These are phyloP conservation scores for Quercus phellos DNA, from an alignment of 331 rosid species.

Conservation along the genomic window DNA sequence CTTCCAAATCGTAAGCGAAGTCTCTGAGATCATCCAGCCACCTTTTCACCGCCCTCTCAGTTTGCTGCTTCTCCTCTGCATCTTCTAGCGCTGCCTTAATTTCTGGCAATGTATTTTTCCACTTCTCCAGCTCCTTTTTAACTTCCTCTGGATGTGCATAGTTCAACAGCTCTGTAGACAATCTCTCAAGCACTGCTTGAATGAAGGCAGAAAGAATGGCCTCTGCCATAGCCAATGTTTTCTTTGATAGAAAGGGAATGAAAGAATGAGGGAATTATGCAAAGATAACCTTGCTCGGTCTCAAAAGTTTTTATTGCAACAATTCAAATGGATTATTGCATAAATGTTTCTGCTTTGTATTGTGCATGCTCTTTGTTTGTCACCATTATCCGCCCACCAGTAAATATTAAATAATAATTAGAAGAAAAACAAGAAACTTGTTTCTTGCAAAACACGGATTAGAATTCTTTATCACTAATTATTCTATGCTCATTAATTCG, in stretches of 20 bases:
- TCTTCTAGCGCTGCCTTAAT: not conserved
- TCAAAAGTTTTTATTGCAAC: too few species aligned
- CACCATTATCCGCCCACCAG: too few species aligned
- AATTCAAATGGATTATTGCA: too few species aligned
- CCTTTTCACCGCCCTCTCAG: not conserved
- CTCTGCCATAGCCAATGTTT: not conserved
- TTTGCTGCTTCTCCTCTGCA: not conserved
- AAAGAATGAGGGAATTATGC: not conserved
- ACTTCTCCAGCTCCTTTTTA: not conserved
- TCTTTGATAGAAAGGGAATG: not conserved
- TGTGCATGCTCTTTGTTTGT: too few species aligned
- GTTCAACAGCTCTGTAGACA: not conserved
- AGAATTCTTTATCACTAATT: too few species aligned
- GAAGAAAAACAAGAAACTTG: too few species aligned
- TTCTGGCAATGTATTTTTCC: not conserved
- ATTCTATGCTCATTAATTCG: too few species aligned
- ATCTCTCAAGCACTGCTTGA: not conserved
- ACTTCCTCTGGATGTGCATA: not conserved
- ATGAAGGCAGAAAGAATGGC: not conserved
- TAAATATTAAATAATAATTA: too few species aligned
- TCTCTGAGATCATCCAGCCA: constrained; percentile 2
- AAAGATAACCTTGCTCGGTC: too few species aligned
- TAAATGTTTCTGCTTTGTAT: too few species aligned
- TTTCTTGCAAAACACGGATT: too few species aligned
- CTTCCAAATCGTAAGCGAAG: not conserved